A percentile compares a stretch with the other conserved stretches of the same genome.
phyloP scores from a whole-genome alignment of 2,329 filamentous ascomycete genomes.

The Verticillium longisporum region DNA sequence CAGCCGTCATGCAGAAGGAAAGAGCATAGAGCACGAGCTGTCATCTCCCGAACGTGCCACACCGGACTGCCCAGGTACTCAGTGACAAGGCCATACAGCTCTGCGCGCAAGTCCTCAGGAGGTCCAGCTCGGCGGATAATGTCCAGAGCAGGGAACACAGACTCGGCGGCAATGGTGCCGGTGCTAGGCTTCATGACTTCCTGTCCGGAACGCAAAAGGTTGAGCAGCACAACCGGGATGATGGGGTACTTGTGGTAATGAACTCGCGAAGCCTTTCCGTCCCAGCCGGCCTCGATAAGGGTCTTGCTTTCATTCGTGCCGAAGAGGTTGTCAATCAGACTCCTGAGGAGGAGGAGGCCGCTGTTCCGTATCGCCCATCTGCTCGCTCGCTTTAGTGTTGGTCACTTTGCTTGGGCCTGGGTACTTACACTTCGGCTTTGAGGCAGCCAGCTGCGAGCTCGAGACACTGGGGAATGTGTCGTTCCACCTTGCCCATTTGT shows the following conservation, averaged over 20 bases:
- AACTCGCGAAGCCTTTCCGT: constrained; percentile 56
- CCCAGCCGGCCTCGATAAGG: constrained; percentile 55
- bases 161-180: constrained; percentile 47
- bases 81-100: constrained; percentile 52
- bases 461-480: constrained; percentile 66
- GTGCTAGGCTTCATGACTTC: constrained; percentile 32
- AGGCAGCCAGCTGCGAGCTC: constrained; percentile 75
- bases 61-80: constrained; percentile 61
- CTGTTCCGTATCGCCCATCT: constrained; percentile 95
- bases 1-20: constrained; percentile 48
- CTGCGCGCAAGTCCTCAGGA: constrained; percentile 46
- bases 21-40: constrained; percentile 64
- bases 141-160: constrained; percentile 77
- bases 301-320: constrained; percentile 67
- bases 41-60: constrained; percentile 79
- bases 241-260: constrained; percentile 64
- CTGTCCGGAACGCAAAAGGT: constrained; percentile 50
- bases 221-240: constrained; percentile 56
- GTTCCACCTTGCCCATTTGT: constrained; percentile 65
- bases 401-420: neutral
- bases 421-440: constrained; percentile 63
- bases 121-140: constrained; percentile 68
- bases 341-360: constrained; percentile 80
- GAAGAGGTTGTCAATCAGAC: constrained; percentile 72
- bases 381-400: constrained; percentile 4